phyloP scores from a whole-genome alignment of 257 asterid genomes.

The Nicotiana undulata region DNA sequence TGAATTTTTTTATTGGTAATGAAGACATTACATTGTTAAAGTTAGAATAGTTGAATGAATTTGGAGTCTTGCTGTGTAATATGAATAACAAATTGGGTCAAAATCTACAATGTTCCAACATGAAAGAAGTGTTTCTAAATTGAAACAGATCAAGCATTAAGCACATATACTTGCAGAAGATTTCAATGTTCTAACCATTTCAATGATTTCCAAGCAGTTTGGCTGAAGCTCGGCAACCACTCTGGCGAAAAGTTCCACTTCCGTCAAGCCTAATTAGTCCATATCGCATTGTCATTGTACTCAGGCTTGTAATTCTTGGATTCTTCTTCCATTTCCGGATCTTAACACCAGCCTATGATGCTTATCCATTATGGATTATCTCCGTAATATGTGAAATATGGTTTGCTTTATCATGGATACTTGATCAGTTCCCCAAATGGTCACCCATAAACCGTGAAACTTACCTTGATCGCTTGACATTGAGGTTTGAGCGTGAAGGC shows the following conservation, averaged over 20 bases:
- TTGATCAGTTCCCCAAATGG: slow-evolving; percentile 90
- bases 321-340: slow-evolving; percentile 79
- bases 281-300: slow-evolving; percentile 64
- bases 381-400: slow-evolving; percentile 83
- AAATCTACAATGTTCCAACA: background rate
- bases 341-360: slow-evolving; percentile 64
- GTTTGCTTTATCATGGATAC: slow-evolving; percentile 85
- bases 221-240: slow-evolving; percentile 84
- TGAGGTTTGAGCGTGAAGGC: slow-evolving; percentile 72
- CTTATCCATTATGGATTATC: slow-evolving; percentile 68
- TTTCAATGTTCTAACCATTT: background rate
- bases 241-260: slow-evolving; percentile 77
- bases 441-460: slow-evolving; percentile 71
- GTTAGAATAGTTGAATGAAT: background rate
- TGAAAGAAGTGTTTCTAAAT: background rate
- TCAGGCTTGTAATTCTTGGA: slow-evolving; percentile 49
- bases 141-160: background rate
- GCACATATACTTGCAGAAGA: background rate
- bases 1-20: background rate
- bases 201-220: slow-evolving; percentile 28
- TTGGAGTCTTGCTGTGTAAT: background rate
- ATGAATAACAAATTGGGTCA: background rate
- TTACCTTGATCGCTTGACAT: slow-evolving; percentile 65
- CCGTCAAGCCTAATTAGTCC: slow-evolving; percentile 71
- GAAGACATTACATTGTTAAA: background rate